Base-by-base conservation (phyloP, 768 basidiomycete species). In the Suillus paluster region DNA sequence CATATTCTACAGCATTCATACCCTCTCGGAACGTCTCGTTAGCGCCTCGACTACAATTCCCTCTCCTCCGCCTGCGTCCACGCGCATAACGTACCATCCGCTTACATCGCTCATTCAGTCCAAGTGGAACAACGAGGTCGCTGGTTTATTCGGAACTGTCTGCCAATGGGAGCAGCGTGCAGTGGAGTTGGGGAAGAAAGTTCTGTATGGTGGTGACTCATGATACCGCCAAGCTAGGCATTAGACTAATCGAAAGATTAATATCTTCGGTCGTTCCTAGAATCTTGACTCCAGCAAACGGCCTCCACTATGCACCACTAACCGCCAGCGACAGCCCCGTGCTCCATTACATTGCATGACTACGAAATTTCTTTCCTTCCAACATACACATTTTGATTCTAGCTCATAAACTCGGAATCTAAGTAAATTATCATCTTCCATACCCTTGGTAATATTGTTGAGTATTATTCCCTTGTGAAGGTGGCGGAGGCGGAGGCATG, bases 101-200 rank as follows among this genome's bases (percentile, higher is more conserved):
- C 83, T 88, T 65, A 64, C 72, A 5, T 69, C 80, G 3, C 76
- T 86, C 44, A 45, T 89, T 25, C 79, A 88, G 64, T 79, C 79
- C 17, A 77, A 71, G 54, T 90, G 88, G 88, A 90, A 90, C 67
- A 72, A 79, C 15, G 81, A 89, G 63, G 67, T 89, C 21, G 84
- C 79, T 6, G 68, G 68, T 42, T 62, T 84, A 25, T 84, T 83
- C 60, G 65, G 72, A 23, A 79, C 81, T 14, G 75, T 82, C 59
- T 72, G 78, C 27, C 73, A 73, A 38, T 82, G 81, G 78, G 86
- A 87, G 60, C 77, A 69, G 38, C 77, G 75, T 7, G 79, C 78
- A 34, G 74, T 75, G 49, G 80, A 78, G 7, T 84, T 84, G 84
- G 81, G 83, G 25, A 70, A 70, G 66, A 79, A 69, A 48, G 54